These are phyloP conservation scores for Kwoniella sp. DNA, from an alignment of 768 basidiomycete species.

Conservation along the genomic window DNA sequence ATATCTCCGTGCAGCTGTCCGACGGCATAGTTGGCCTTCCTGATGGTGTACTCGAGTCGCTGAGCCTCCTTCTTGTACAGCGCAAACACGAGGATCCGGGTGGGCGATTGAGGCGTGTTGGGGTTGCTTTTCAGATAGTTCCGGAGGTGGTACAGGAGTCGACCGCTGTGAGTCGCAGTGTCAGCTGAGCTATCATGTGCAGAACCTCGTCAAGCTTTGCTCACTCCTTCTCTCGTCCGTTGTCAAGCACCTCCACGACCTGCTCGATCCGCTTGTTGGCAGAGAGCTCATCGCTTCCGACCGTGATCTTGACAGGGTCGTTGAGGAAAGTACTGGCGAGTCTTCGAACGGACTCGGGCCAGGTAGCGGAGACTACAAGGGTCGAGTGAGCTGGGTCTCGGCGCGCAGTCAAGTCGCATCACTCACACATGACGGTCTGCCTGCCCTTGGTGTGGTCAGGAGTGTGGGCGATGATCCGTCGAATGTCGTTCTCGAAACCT, in stretches of 20 bases:
- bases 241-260: slow-evolving; percentile 84
- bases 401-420: background rate
- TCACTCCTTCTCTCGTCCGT: slow-evolving; percentile 78
- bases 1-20: slow-evolving; percentile 86
- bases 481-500: slow-evolving; percentile 97
- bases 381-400: background rate
- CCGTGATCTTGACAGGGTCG: slow-evolving; percentile 81
- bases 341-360: slow-evolving; percentile 89
- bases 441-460: slow-evolving; percentile 57
- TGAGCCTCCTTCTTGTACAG: slow-evolving; percentile 97
- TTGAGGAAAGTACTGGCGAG: slow-evolving; percentile 83
- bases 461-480: slow-evolving; percentile 74
- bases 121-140: slow-evolving; percentile 52
- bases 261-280: slow-evolving; percentile 94
- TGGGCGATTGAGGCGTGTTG: slow-evolving; percentile 53
- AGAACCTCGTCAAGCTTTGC: slow-evolving; percentile 50
- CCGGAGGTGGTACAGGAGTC: slow-evolving; percentile 48
- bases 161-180: slow-evolving; percentile 22
- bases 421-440: slow-evolving; percentile 92
- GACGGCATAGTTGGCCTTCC: slow-evolving; percentile 69
- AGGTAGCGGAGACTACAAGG: slow-evolving; percentile 83
- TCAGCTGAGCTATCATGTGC: background rate
- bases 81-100: slow-evolving; percentile 84
- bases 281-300: slow-evolving; percentile 89
- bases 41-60: slow-evolving; percentile 76